Conservation (phyloP, 306 rosid species). For the Corylus avellana region DNA sequence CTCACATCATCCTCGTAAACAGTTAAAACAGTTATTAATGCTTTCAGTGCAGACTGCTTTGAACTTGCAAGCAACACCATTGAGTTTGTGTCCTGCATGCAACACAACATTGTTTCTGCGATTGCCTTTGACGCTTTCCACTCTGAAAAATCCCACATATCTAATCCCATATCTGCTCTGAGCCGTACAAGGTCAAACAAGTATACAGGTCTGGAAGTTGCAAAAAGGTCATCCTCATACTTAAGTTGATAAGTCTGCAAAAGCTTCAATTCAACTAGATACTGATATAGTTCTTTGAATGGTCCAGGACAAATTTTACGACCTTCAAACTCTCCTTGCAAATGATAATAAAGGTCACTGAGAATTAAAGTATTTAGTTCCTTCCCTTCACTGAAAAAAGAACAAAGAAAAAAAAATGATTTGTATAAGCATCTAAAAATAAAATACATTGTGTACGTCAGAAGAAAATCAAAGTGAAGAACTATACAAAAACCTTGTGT, state of each 20-base stretch:
- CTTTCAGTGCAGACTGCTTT: conserved; percentile 68
- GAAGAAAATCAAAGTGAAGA: conserved; percentile 5
- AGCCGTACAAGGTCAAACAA: conserved; percentile 64
- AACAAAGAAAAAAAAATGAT: conserved; percentile 15
- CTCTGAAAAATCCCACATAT: conserved; percentile 75
- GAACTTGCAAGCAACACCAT: conserved; percentile 65
- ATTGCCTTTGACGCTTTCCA: conserved; percentile 72
- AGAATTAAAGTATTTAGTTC: conserved; percentile 71
- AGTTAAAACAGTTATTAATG: conserved; percentile 59
- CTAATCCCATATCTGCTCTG: conserved; percentile 70
- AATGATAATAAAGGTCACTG: conserved; percentile 86
- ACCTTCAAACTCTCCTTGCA: conserved; percentile 96
- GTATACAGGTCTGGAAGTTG: conserved; percentile 46
- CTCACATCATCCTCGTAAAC: conserved; percentile 70
- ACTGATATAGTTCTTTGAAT: conserved; percentile 74
- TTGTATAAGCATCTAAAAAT: conserved; percentile 10
- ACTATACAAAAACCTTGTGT: not conserved
- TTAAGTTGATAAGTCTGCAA: conserved; percentile 53
- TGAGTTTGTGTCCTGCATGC: conserved; percentile 68
- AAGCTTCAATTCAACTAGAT: conserved; percentile 56
- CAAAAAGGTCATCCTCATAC: conserved; percentile 53
- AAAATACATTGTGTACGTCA: conserved; percentile 14
- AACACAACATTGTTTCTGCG: conserved; percentile 69
- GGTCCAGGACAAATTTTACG: conserved; percentile 75
- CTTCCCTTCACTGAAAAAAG: conserved; percentile 70